These are phyloP conservation scores for Saccharomycopsis javanensis DNA, from an alignment of 805 yeast genomes.

Conservation along the genomic window DNA sequence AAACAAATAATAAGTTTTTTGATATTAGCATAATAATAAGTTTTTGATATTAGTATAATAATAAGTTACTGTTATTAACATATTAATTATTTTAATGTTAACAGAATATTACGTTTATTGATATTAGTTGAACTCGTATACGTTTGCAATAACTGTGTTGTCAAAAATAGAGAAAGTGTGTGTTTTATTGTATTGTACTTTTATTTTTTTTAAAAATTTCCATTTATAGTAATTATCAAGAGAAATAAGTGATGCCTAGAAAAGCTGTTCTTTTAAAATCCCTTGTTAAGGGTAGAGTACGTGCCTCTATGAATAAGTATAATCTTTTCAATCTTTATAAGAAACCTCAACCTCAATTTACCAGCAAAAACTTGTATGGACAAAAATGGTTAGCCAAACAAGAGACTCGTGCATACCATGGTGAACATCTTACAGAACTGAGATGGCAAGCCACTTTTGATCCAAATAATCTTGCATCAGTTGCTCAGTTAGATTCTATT, in stretches of 20 bases:
- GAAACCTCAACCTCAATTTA: slow-evolving; percentile 46
- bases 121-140: too few relatives aligned
- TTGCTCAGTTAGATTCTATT: slow-evolving; percentile 81
- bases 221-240: not conserved
- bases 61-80: too few relatives aligned
- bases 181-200: too few relatives aligned
- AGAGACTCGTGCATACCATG: slow-evolving; percentile 92
- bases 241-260: slow-evolving; percentile 14
- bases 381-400: slow-evolving; percentile 88
- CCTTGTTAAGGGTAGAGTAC: slow-evolving; percentile 36
- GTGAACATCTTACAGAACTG: slow-evolving; percentile 81
- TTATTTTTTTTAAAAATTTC: not conserved
- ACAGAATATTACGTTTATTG: too few relatives aligned
- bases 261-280: slow-evolving; percentile 17
- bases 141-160: not conserved
- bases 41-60: too few relatives aligned
- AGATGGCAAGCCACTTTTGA: slow-evolving; percentile 69
- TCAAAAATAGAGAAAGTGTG: not conserved
- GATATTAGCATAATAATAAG: too few relatives aligned
- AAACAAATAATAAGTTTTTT: too few relatives aligned
- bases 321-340: slow-evolving; percentile 83
- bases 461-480: slow-evolving; percentile 62
- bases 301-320: slow-evolving; percentile 86
- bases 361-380: slow-evolving; percentile 67
- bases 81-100: too few relatives aligned